phyloP scores from a whole-genome alignment of 1,139 yeast species.

The Arxiozyma bovina region DNA sequence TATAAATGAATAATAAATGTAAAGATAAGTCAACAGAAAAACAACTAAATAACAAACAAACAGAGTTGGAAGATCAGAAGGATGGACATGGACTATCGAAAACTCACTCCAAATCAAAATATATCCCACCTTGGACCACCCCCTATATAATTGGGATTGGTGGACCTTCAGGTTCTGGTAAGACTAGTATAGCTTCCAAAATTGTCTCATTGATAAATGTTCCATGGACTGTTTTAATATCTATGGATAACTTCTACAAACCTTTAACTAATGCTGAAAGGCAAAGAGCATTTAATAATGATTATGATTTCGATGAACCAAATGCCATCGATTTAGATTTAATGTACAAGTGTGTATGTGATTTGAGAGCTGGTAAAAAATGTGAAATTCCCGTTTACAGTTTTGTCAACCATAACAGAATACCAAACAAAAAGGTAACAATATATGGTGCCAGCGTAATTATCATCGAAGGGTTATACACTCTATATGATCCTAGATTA shows the following conservation, averaged over 20 bases:
- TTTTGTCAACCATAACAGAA: constrained; percentile 63
- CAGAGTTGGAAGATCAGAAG: neutral
- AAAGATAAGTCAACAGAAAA: neutral
- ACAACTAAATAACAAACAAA: neutral
- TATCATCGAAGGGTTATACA: constrained; percentile 84
- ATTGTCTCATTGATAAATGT: constrained; percentile 73
- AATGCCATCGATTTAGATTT: constrained; percentile 71
- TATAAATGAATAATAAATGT: neutral
- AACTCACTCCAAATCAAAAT: constrained; percentile 27
- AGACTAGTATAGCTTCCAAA: constrained; percentile 81
- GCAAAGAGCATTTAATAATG: constrained; percentile 49
- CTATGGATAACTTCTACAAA: constrained; percentile 84
- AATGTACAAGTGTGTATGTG: constrained; percentile 51
- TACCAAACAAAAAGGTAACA: constrained; percentile 52
- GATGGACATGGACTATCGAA: neutral
- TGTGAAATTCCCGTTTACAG: constrained; percentile 83
- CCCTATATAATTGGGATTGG: constrained; percentile 94
- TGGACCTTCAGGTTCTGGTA: constrained; percentile 92
- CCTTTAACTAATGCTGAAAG: constrained; percentile 59
- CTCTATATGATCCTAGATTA: constrained; percentile 63
- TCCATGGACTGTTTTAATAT: constrained; percentile 92
- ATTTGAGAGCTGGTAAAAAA: constrained; percentile 52
- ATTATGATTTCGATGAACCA: constrained; percentile 84
- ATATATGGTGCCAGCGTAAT: constrained; percentile 95
- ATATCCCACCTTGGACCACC: constrained; percentile 91